Base-by-base conservation (phyloP, 2,329 filamentous ascomycete species). In the Epichloe festucae region DNA sequence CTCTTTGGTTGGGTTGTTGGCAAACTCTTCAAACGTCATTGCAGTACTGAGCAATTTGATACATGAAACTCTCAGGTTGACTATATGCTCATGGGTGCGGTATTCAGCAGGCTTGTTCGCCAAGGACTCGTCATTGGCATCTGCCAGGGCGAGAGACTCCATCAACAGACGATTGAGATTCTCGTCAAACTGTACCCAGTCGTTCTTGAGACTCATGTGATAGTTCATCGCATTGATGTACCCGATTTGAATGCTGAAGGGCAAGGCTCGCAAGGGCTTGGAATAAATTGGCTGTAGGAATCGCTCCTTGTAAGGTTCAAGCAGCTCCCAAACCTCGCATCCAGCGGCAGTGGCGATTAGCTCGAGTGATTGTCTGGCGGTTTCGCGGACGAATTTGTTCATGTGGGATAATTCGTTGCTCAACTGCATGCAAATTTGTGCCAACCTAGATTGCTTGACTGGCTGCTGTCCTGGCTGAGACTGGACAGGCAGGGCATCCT, bases 221-320 rank as follows among this genome's bases (percentile, higher is more conserved):
- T 94, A 98, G 0, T 89, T 95, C 63, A 98, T 89, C 1, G 93
- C 93, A 65, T 98, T 94, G 59, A 99, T 96, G 63, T 95, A 97
- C 4, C 93, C 94, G 58, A 98, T 98, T 70, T 98, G 94, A 3
- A 89, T 91, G 5, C 88, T 78, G 63, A 98, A 98, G 0, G 93
- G 93, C 55, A 99, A 73, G 0, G 93, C 94, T 55, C 93, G 81
- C 19, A 99, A 70, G 14, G 93, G 93, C 65, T 99, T 99, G 58
- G 88, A 87, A 71, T 93, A 98, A 46, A 99, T 96, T 0, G 90
- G 89, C 54, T 84, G 78, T n/a, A 97, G 73, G 38, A 97, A 77
- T 35, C 89, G 79, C 53, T 97, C 90, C 67, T 93, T 95, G 60
- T 95, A 88, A 1, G 90, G 90, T 57, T 86, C 82, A 40, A 98